Evolutionary conservation across 805 yeast genomes (phyloP).

Genomic region (Saccharomycopsis babjevae): DNA sequence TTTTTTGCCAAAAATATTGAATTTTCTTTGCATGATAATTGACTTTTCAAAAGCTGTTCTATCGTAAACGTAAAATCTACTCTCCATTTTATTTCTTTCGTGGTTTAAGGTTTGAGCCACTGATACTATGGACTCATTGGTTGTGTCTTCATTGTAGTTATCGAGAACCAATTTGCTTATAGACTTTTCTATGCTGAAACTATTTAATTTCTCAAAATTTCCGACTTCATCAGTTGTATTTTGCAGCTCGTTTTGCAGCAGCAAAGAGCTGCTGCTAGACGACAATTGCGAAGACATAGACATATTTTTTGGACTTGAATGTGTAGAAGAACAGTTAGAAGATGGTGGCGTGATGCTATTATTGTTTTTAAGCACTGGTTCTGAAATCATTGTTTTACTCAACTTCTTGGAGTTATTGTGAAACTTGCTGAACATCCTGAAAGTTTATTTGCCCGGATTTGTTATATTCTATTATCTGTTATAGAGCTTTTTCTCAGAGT

Average conservation of each 20-base stretch:
- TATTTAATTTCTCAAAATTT: background rate
- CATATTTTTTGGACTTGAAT: background rate
- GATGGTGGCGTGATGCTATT: background rate
- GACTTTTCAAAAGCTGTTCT: background rate
- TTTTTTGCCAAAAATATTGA: slow-evolving; percentile 7
- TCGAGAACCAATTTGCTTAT: background rate
- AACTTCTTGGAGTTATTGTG: background rate
- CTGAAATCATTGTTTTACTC: background rate
- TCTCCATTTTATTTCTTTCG: background rate
- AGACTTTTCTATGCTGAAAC: slow-evolving; percentile 1
- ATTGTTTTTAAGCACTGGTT: background rate
- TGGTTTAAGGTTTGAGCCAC: slow-evolving; percentile 2
- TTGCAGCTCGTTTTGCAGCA: background rate
- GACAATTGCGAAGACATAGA: background rate
- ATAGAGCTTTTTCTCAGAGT: too few relatives aligned
- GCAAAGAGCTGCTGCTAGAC: background rate
- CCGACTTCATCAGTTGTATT: background rate
- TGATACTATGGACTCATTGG: background rate
- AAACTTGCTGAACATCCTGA: background rate
- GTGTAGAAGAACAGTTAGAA: background rate
- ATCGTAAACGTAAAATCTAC: slow-evolving; percentile 6
- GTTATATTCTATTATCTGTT: too few relatives aligned
- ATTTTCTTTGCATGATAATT: background rate
- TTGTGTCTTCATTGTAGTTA: background rate
- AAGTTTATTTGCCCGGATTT: background rate